Evolutionary conservation across 495 filamentous ascomycete species (phyloP).

Genomic region (Darksidea phi): DNA sequence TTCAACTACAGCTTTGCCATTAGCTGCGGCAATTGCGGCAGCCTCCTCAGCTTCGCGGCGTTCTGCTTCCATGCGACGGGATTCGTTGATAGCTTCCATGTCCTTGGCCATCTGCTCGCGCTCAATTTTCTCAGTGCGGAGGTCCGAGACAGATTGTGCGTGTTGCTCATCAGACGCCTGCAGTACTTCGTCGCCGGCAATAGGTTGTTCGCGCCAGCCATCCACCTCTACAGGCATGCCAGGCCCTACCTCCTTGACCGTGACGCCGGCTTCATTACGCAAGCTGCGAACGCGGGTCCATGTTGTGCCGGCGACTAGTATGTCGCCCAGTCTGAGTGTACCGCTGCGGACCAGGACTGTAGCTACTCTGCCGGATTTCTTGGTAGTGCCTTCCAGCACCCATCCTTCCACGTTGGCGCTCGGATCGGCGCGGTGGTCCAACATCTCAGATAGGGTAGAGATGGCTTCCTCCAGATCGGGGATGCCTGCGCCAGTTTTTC

Average conservation of each 20-base stretch:
- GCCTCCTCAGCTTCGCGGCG: constrained; percentile 53
- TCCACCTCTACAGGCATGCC: constrained; percentile 89
- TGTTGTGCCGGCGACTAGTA: constrained; percentile 81
- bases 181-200: constrained; percentile 84
- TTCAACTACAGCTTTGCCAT: constrained; percentile 27
- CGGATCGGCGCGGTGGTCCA: constrained; percentile 81
- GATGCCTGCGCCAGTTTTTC: constrained; percentile 93
- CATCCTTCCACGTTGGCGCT: constrained; percentile 84
- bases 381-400: constrained; percentile 91
- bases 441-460: constrained; percentile 76
- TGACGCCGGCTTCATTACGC: constrained; percentile 76
- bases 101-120: constrained; percentile 62
- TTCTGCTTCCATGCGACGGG: constrained; percentile 61
- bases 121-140: constrained; percentile 65
- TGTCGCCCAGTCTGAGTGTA: constrained; percentile 75
- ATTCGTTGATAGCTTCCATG: constrained; percentile 72
- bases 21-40: constrained; percentile 34
- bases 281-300: constrained; percentile 82
- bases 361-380: constrained; percentile 79
- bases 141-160: constrained; percentile 77
- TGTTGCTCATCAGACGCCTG: constrained; percentile 75
- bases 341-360: constrained; percentile 87
- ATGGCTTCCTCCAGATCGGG: constrained; percentile 86
- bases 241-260: constrained; percentile 72
- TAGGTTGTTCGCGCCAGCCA: constrained; percentile 88